Evolutionary conservation across 164 flowering plant genomes (phyloP).

Genomic region (Sextonia rubra): DNA sequence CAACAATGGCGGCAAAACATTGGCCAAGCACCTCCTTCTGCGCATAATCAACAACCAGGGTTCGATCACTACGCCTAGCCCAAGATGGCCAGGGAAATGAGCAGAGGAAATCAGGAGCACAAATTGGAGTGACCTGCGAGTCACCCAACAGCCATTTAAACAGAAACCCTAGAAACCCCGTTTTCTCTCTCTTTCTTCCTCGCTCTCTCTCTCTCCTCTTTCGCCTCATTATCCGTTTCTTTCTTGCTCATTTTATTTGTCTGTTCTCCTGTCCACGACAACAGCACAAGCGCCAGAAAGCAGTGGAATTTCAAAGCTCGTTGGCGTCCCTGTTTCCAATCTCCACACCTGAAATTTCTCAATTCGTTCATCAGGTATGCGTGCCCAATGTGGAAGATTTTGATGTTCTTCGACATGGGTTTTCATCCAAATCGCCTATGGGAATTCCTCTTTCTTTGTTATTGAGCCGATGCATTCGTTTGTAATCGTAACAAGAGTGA

Average conservation of each 20-base stretch:
- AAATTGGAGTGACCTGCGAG: neutral
- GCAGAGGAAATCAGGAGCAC: neutral
- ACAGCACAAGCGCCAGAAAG: constrained; percentile 8
- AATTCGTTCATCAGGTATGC: neutral
- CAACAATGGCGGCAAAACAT: too few species aligned
- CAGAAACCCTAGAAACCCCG: constrained; percentile 8
- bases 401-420: neutral
- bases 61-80: too few species aligned
- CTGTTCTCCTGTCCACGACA: neutral
- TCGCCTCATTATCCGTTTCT: constrained; percentile 3
- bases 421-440: neutral
- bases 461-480: neutral
- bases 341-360: neutral
- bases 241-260: neutral
- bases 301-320: constrained; percentile 7
- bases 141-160: neutral
- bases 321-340: neutral
- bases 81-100: too few species aligned
- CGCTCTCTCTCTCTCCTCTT: neutral
- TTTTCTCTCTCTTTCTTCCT: neutral
- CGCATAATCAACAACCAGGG: too few species aligned
- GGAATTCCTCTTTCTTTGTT: neutral
- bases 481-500: neutral
- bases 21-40: too few species aligned
- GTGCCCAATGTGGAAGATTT: neutral